phyloP scores from a whole-genome alignment of 2,329 filamentous ascomycete genomes.

The Trichoderma citrinoviride region DNA sequence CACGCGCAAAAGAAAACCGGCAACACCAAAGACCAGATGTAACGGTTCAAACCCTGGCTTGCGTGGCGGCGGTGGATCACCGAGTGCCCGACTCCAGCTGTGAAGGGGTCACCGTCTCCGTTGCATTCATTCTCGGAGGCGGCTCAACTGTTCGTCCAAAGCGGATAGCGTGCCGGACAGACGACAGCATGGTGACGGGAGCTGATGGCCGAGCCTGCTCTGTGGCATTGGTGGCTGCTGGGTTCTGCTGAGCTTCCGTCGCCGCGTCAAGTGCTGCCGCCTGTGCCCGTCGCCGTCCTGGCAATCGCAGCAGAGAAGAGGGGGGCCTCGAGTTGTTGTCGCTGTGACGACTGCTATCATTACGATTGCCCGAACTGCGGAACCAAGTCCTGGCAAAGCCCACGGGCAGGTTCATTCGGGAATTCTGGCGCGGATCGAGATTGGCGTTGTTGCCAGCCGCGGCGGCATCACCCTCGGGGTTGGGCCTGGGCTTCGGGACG shows the following conservation, averaged over 20 bases:
- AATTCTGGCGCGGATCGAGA: conserved; percentile 40
- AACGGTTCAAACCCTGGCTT: neutral
- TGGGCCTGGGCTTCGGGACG: conserved; percentile 79
- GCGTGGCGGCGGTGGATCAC: conserved; percentile 22
- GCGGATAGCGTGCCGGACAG: conserved; percentile 35
- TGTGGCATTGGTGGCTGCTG: neutral
- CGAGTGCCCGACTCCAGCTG: conserved; percentile 47
- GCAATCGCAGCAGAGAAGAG: conserved; percentile 6
- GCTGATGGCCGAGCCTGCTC: conserved; percentile 1
- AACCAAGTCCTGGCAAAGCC: conserved; percentile 43
- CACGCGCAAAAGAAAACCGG: neutral
- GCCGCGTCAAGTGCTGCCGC: neutral
- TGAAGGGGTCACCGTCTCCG: conserved; percentile 41
- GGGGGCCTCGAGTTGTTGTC: conserved; percentile 7
- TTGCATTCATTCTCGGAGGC: conserved; percentile 22
- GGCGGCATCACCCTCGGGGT: conserved; percentile 33
- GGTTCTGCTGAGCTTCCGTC: conserved; percentile 1
- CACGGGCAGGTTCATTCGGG: conserved; percentile 50
- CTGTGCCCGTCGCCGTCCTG: neutral
- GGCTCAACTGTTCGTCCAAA: conserved; percentile 33
- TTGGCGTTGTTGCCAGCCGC: conserved; percentile 24
- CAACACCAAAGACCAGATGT: neutral
- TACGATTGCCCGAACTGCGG: conserved; percentile 23
- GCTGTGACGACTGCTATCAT: neutral
- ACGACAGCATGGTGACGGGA: conserved; percentile 31